Conservation (phyloP, 2,329 filamentous ascomycete species). For the Fonsecaea multimorphosa region DNA sequence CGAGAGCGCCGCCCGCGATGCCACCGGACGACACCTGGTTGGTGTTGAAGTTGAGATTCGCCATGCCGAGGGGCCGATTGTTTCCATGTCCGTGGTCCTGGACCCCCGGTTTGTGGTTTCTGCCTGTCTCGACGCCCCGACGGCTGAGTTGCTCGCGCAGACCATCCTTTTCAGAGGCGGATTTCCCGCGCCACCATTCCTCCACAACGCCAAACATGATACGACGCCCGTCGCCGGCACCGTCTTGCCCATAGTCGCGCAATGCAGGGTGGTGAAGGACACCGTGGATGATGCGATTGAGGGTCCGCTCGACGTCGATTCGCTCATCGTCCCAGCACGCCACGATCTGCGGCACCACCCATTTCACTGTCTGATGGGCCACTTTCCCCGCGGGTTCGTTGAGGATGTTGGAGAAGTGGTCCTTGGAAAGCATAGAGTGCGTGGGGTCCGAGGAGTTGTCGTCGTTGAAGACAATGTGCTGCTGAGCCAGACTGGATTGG, state of each 20-base stretch:
- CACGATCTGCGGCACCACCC: conserved; percentile 89
- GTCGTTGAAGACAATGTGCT: conserved; percentile 84
- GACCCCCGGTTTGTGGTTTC: conserved; percentile 87
- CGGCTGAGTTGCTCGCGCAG: conserved; percentile 78
- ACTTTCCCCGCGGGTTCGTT: conserved; percentile 88
- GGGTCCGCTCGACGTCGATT: conserved; percentile 70
- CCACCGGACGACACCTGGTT: conserved; percentile 40
- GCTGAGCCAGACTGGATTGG: conserved; percentile 79
- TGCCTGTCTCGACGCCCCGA: conserved; percentile 74
- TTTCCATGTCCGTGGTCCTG: conserved; percentile 86
- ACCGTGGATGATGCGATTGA: conserved; percentile 78
- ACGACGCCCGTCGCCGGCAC: conserved; percentile 71
- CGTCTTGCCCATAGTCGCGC: conserved; percentile 71
- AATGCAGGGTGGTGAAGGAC: conserved; percentile 89
- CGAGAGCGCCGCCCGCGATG: conserved; percentile 43
- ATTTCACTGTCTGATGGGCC: conserved; percentile 77
- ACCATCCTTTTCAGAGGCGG: conserved; percentile 66
- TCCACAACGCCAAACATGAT: conserved; percentile 81
- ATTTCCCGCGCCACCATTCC: conserved; percentile 79
- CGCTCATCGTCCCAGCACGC: conserved; percentile 81
- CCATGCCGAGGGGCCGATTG: conserved; percentile 77
- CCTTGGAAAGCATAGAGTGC: conserved; percentile 94
- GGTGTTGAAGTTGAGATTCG: conserved; percentile 44
- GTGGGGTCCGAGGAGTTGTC: conserved; percentile 80
- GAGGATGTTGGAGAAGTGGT: conserved; percentile 88